Percentiles rank a stretch among this genome's conserved stretches.
Evolutionary conservation across 106 monocot species (phyloP).

Genomic region (Chionographis japonica): DNA sequence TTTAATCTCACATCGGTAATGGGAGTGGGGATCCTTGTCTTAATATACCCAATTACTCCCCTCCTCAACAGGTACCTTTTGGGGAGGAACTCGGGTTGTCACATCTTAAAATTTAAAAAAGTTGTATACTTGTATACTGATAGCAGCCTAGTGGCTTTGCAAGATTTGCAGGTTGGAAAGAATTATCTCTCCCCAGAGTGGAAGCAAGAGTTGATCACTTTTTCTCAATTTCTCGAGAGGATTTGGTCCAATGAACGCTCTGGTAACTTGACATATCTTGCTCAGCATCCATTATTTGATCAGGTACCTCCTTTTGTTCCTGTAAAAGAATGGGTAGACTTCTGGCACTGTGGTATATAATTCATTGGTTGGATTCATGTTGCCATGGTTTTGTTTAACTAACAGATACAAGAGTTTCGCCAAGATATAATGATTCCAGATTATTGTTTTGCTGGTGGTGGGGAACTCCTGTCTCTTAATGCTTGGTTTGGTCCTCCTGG

Average conservation of each 20-base stretch:
- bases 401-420: slow-evolving; percentile 74
- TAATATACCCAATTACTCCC: too few relatives aligned
- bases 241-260: slow-evolving; percentile 40
- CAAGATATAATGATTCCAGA: slow-evolving; percentile 94
- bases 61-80: too few relatives aligned
- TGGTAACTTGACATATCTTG: slow-evolving; percentile 67
- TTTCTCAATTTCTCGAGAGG: slow-evolving; percentile 86
- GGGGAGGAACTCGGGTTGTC: too few relatives aligned
- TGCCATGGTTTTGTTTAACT: slow-evolving; percentile 2
- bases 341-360: neutral
- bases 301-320: slow-evolving; percentile 43
- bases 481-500: slow-evolving; percentile 98
- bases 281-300: slow-evolving; percentile 95
- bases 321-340: too few relatives aligned
- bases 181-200: slow-evolving; percentile 79
- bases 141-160: too few relatives aligned
- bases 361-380: neutral
- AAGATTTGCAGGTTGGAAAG: slow-evolving; percentile 72
- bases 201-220: slow-evolving; percentile 96
- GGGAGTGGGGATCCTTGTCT: too few relatives aligned
- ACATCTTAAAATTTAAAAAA: too few relatives aligned
- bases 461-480: slow-evolving; percentile 80
- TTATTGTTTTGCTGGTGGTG: slow-evolving; percentile 95
- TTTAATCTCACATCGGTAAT: too few relatives aligned
- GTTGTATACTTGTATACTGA: too few relatives aligned